phyloP scores from a whole-genome alignment of 1,139 yeast genomes.

The Tardiomyces depauwii region DNA sequence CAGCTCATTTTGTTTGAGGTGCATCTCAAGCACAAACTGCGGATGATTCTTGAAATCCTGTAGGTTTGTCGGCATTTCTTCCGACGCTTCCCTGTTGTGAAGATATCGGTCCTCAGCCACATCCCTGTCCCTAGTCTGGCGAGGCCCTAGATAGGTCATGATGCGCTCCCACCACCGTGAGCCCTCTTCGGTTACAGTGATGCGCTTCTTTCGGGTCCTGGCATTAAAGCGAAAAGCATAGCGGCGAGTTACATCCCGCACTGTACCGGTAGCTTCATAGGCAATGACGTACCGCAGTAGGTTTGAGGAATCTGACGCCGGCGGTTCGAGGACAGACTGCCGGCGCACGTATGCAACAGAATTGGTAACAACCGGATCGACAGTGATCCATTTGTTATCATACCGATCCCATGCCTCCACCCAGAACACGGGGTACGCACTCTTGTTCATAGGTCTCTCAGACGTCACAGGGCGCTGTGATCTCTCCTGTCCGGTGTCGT shows the following conservation, averaged over 20 bases:
- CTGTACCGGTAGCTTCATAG: constrained; percentile 51
- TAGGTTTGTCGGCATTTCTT: constrained; percentile 79
- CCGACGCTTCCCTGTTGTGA: constrained; percentile 50
- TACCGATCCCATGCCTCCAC: constrained; percentile 84
- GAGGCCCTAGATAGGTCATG: constrained; percentile 28
- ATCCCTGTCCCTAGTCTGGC: constrained; percentile 39
- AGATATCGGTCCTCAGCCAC: constrained; percentile 64
- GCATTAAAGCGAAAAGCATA: constrained; percentile 65
- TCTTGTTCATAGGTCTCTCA: constrained; percentile 2
- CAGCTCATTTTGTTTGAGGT: constrained; percentile 60
- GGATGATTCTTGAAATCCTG: constrained; percentile 87
- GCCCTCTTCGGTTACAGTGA: constrained; percentile 47
- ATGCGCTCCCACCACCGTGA: constrained; percentile 50
- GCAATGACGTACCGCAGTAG: constrained; percentile 67
- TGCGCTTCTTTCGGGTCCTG: constrained; percentile 60
- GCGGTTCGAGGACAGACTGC: constrained; percentile 67
- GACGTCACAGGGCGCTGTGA: background rate
- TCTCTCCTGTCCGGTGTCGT: no score
- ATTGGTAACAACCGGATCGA: constrained; percentile 63
- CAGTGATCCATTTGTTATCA: constrained; percentile 65
- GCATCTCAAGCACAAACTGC: constrained; percentile 67
- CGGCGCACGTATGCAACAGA: constrained; percentile 58
- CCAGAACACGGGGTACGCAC: constrained; percentile 64
- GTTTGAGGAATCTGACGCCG: constrained; percentile 47
- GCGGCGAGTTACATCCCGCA: constrained; percentile 76